Evolutionary conservation across 2,329 filamentous ascomycete species (phyloP), one percentile per base, ranked within the genome.

Genomic region (Diaporthe vexans): DNA sequence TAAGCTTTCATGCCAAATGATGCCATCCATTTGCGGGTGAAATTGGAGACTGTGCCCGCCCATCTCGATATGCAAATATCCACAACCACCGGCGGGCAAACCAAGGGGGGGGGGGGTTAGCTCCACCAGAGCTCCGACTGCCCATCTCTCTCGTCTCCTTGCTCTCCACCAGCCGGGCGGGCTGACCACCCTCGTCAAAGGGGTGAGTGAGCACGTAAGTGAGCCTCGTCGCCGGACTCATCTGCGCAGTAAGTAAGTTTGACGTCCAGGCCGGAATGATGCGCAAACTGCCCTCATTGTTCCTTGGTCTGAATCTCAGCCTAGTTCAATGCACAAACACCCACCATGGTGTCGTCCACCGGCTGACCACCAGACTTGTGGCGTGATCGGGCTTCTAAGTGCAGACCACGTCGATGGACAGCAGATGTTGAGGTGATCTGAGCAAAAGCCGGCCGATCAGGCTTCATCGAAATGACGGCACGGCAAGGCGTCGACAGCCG

Each of bases 11-110:
- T 72, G 69, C 69, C 69, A 72, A 61, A 72, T 72, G 69, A 72
- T 72, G 70, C 56, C 70, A 72, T 68, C 63, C 63, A 35, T 63
- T 63, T 63, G 57, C 70, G 70, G 70, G 70, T 72, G 57, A 72
- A 72, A 72, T 63, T 72, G 70, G 70, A 54, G 70, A 63, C 68
- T 7, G 29, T 46, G 54, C 43, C 57, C 48, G 57, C 57, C 56
- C 57, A 63, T 61, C 70, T 72, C 70, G 70, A 72, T 72, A 72
- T 72, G 70, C 70, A 72, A 61, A 72, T 72, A 72, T 72, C 70
- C 70, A 72, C 57, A 72, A 72, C 46, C 35, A 61, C 17, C n/a
- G 17, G 21, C 26, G 59, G 40, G 4, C 40, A 29, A 43, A 26
- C 54, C 40, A 59, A 57, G 37, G 57, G 70, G 70, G 7, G 7